Evolutionary conservation across 495 filamentous ascomycete species (phyloP).

Genomic region (Penicillium chermesinum): DNA sequence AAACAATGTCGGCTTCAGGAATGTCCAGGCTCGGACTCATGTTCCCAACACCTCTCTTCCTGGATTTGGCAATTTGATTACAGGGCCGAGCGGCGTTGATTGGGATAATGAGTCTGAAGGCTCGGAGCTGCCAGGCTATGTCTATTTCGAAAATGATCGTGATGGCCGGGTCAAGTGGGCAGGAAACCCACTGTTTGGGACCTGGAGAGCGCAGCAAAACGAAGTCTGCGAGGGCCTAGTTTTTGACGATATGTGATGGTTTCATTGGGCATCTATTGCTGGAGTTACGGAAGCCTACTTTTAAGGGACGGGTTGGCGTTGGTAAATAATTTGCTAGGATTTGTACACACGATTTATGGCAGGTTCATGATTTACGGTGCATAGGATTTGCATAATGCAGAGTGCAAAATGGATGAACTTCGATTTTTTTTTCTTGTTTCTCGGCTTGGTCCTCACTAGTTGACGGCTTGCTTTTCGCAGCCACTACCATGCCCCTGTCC

Average conservation of each 20-base stretch:
- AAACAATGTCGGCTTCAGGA: constrained; percentile 32
- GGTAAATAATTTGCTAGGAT: too few relatives aligned
- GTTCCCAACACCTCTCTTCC: constrained; percentile 34
- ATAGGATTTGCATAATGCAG: too few relatives aligned
- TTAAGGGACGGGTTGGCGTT: too few relatives aligned
- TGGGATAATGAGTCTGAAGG: constrained; percentile 7
- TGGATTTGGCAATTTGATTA: constrained; percentile 33
- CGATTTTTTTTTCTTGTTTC: too few relatives aligned
- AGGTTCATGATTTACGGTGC: too few relatives aligned
- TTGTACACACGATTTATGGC: too few relatives aligned
- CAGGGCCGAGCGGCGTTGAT: constrained; percentile 22
- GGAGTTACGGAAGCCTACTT: too few relatives aligned
- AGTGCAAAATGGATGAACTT: too few relatives aligned
- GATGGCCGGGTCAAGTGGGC: constrained; percentile 33
- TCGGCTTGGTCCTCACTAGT: too few relatives aligned
- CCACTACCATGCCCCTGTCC: neutral
- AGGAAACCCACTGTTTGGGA: constrained; percentile 33
- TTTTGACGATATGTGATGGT: constrained; percentile 18
- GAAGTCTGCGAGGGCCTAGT: constrained; percentile 37
- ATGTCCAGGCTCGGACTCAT: constrained; percentile 41
- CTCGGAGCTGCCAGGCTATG: constrained; percentile 32
- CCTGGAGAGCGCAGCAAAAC: constrained; percentile 35
- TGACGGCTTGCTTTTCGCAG: neutral
- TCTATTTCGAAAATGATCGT: constrained; percentile 39
- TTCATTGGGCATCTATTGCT: constrained; percentile 19